Conservation (phyloP, 2,329 filamentous ascomycete species). For the Cytospora paraplurivora region DNA sequence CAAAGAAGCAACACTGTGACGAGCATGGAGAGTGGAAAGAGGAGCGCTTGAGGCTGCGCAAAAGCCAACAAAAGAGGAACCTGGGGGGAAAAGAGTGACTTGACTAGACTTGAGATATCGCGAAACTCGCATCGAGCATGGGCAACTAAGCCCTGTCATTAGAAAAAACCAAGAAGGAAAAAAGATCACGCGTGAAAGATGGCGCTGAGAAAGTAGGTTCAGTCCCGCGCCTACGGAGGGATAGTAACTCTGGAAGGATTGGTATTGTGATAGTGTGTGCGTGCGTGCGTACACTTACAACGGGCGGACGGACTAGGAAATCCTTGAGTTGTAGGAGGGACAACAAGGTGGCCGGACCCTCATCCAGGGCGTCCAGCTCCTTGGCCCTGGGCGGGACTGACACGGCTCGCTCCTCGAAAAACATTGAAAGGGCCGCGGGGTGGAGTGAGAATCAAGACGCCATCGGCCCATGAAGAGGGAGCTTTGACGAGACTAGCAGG, state of each 20-base stretch:
- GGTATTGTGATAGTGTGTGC: no score
- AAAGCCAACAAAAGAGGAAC: neutral
- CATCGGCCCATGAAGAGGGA: constrained; percentile 12
- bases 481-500: constrained; percentile 16
- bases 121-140: neutral
- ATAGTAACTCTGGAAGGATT: no score
- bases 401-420: no score
- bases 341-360: no score
- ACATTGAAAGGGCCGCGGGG: neutral
- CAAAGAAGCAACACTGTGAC: neutral
- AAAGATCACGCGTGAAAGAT: neutral
- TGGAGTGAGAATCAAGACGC: constrained; percentile 9
- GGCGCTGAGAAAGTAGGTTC: no score
- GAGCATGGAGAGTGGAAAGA: constrained; percentile 13
- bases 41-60: neutral
- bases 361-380: no score
- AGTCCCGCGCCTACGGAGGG: no score
- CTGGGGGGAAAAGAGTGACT: no score
- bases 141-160: neutral
- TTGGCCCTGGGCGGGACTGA: neutral
- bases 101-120: no score
- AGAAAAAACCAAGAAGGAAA: neutral
- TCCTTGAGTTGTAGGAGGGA: no score
- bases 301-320: no score
- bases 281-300: no score